Conservation (phyloP, 2,329 filamentous ascomycete genomes). For the Trichoderma citrinoviride region DNA sequence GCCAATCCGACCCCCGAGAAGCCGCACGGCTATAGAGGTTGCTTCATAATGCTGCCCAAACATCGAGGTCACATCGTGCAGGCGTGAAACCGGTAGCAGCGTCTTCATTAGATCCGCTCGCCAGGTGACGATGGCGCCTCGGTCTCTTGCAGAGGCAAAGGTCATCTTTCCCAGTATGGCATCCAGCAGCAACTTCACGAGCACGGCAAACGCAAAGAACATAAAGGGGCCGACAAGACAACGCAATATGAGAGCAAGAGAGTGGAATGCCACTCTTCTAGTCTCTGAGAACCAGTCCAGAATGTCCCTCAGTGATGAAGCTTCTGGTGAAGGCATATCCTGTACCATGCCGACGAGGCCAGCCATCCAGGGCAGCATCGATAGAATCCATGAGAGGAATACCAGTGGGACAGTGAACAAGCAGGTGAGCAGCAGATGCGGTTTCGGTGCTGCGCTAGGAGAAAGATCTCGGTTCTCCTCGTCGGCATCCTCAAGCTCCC, state of each 20-base stretch:
- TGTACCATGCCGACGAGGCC: constrained; percentile 47
- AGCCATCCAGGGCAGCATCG: constrained; percentile 45
- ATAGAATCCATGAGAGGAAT: constrained; percentile 41
- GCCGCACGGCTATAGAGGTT: constrained; percentile 49
- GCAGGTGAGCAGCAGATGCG: constrained; percentile 45
- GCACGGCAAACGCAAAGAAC: constrained; percentile 42
- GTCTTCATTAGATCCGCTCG: constrained; percentile 44
- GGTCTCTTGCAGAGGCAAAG: constrained; percentile 32
- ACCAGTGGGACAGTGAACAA: constrained; percentile 45
- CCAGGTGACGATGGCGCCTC: constrained; percentile 43
- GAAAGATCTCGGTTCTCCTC: constrained; percentile 48
- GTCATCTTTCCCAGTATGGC: constrained; percentile 38
- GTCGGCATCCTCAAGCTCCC: constrained; percentile 49
- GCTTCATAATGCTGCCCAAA: constrained; percentile 56
- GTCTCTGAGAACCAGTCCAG: constrained; percentile 50
- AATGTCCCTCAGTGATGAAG: constrained; percentile 41
- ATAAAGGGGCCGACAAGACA: constrained; percentile 43
- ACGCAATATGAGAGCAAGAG: constrained; percentile 45
- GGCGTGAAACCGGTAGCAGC: constrained; percentile 43
- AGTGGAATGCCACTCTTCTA: constrained; percentile 49
- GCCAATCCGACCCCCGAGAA: constrained; percentile 52
- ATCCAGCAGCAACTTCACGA: constrained; percentile 43
- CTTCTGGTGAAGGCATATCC: constrained; percentile 33
- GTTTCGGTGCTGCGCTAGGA: constrained; percentile 37
- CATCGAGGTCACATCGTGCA: constrained; percentile 49